These are phyloP conservation scores for Vigna angularis DNA, from an alignment of 306 rosid species.

Conservation along the genomic window DNA sequence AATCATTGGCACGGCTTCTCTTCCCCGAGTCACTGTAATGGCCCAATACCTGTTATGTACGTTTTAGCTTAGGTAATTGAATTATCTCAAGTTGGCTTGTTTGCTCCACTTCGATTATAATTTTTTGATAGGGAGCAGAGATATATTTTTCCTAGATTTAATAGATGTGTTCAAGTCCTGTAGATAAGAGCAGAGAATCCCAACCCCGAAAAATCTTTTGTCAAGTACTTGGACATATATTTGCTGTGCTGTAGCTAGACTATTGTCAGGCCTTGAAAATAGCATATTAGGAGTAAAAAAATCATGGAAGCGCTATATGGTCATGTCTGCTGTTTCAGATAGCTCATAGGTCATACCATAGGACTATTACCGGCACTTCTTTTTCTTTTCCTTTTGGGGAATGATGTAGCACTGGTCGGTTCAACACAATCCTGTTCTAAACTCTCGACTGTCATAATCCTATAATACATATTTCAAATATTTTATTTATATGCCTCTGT, in stretches of 20 bases:
- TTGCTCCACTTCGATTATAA: background rate
- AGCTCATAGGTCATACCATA: background rate
- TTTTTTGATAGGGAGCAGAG: background rate
- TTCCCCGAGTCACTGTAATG: background rate
- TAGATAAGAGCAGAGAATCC: background rate
- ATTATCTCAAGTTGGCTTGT: constrained; percentile 21
- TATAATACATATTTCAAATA: no score
- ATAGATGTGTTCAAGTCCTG: constrained; percentile 4
- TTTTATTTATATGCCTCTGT: no score
- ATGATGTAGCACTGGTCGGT: background rate
- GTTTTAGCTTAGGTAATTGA: constrained; percentile 9
- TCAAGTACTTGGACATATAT: background rate
- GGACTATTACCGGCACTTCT: background rate
- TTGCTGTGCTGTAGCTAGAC: background rate
- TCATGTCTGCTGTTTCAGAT: background rate
- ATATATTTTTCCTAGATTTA: background rate
- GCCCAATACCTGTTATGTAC: background rate
- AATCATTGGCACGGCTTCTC: constrained; percentile 1
- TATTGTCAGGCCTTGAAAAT: background rate
- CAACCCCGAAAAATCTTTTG: background rate
- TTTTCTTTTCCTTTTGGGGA: background rate
- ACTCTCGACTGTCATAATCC: no score
- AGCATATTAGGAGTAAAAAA: background rate
- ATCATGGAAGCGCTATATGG: constrained; percentile 3
- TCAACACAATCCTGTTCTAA: background rate